phyloP scores from a whole-genome alignment of 2,329 filamentous ascomycete species.

The Trichoderma oligosporum region DNA sequence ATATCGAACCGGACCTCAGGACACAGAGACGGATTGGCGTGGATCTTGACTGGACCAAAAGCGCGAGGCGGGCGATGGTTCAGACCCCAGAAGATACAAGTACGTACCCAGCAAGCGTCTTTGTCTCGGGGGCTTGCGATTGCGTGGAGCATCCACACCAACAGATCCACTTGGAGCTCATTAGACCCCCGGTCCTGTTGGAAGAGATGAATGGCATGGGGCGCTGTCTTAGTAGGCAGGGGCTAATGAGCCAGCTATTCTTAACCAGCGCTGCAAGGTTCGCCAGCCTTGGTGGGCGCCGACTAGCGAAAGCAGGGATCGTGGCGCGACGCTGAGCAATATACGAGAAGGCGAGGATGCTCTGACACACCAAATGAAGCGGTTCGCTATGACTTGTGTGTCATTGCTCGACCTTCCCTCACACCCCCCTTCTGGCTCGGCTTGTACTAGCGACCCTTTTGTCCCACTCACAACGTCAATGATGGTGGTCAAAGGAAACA shows the following conservation, averaged over 20 bases:
- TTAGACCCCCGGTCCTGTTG: slow-evolving; percentile 29
- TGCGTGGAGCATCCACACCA: slow-evolving; percentile 38
- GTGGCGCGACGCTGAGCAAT: slow-evolving; percentile 44
- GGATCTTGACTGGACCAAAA: slow-evolving; percentile 11
- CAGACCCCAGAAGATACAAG: slow-evolving; percentile 14
- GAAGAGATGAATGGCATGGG: slow-evolving; percentile 36
- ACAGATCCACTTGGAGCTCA: slow-evolving; percentile 29
- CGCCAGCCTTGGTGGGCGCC: slow-evolving; percentile 31
- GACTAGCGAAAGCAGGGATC: slow-evolving; percentile 33
- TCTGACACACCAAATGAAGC: slow-evolving; percentile 49
- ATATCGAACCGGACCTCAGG: slow-evolving; percentile 23
- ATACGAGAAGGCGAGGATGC: slow-evolving; percentile 47
- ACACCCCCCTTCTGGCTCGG: slow-evolving; percentile 26
- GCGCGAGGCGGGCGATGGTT: slow-evolving; percentile 20
- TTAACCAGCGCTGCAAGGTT: slow-evolving; percentile 38
- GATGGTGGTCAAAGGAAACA: slow-evolving; percentile 19
- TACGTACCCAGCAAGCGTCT: slow-evolving; percentile 20
- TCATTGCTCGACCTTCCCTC: slow-evolving; percentile 27
- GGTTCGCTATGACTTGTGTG: slow-evolving; percentile 34
- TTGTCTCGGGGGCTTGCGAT: slow-evolving; percentile 32
- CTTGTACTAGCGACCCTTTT: slow-evolving; percentile 29
- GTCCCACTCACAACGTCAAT: slow-evolving; percentile 23
- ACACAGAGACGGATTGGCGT: slow-evolving; percentile 8
- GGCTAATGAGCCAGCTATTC: slow-evolving; percentile 44
- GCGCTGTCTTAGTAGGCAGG: slow-evolving; percentile 33